Evolutionary conservation across 2,329 filamentous ascomycete species (phyloP).

Genomic region (Sclerotinia minor): DNA sequence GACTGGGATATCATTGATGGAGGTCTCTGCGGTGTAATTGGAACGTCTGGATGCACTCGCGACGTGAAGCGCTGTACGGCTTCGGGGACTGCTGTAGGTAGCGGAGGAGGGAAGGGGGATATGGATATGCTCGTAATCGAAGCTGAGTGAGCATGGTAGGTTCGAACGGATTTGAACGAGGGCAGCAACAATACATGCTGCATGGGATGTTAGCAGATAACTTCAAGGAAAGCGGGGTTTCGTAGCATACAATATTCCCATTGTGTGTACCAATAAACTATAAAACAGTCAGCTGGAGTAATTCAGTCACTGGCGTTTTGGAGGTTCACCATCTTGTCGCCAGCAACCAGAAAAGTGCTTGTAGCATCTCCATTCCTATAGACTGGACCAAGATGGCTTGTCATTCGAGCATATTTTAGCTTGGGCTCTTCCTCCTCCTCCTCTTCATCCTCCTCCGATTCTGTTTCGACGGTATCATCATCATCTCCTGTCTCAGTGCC

Average conservation of each 20-base stretch:
- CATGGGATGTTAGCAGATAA: conserved; percentile 36
- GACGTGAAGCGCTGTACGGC: conserved; percentile 41
- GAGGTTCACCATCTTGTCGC: conserved; percentile 86
- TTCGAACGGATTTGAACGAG: conserved; percentile 74
- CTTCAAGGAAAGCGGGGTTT: conserved; percentile 28
- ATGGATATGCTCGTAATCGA: conserved; percentile 88
- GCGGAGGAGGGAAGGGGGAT: conserved; percentile 76
- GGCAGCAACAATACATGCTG: conserved; percentile 86
- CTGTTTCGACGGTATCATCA: conserved; percentile 42
- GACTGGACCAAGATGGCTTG: conserved; percentile 72
- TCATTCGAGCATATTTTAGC: conserved; percentile 89
- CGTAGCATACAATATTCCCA: conserved; percentile 78
- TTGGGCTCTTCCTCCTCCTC: conserved; percentile 92
- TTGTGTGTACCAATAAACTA: conserved; percentile 93
- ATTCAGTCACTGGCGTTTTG: neutral
- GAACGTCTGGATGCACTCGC: conserved; percentile 32
- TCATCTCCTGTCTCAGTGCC: conserved; percentile 32
- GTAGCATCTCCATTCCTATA: conserved; percentile 96
- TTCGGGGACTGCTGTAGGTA: conserved; percentile 44
- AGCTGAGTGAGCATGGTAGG: conserved; percentile 90
- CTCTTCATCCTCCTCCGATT: conserved; percentile 55
- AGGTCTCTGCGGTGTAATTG: conserved; percentile 37
- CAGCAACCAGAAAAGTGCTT: conserved; percentile 83
- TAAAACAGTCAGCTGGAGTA: conserved; percentile 41
- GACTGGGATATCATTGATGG: conserved; percentile 49